phyloP scores from a whole-genome alignment of 225 moss, liverwort and hornwort species.

The Neckera pumila region DNA sequence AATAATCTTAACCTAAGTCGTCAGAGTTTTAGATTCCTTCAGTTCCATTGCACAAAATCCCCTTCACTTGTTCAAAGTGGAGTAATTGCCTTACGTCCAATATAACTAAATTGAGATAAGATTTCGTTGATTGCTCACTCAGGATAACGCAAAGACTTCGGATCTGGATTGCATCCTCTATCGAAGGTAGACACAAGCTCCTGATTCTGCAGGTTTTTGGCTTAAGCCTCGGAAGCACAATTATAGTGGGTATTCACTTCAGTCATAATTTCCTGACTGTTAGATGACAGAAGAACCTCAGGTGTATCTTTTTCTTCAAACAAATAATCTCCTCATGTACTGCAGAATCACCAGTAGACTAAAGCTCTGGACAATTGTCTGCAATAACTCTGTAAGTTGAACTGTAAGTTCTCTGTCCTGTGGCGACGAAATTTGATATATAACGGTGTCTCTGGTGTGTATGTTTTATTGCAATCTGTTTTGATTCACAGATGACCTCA shows the following conservation, averaged over 20 bases:
- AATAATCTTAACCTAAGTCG: background rate
- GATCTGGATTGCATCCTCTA: conserved; percentile 9
- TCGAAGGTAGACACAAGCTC: background rate
- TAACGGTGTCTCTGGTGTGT: background rate
- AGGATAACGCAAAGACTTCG: conserved; percentile 3
- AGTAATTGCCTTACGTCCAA: background rate
- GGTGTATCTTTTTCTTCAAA: background rate
- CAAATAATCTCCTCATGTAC: background rate
- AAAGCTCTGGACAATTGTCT: background rate
- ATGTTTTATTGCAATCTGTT: background rate
- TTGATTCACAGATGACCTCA: background rate
- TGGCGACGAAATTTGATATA: background rate
- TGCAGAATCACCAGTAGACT: background rate
- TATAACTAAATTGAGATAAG: background rate
- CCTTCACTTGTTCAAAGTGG: background rate
- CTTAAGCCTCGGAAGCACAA: background rate
- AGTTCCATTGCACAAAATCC: background rate
- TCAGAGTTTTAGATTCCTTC: background rate
- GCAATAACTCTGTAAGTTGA: background rate
- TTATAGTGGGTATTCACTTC: background rate
- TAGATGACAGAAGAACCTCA: background rate
- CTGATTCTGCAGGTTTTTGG: background rate
- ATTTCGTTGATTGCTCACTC: conserved; percentile 17
- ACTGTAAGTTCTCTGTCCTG: background rate
- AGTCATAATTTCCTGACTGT: background rate